Evolutionary conservation across 164 flowering plant species (phyloP), one percentile per base, ranked within the genome.

Genomic region (Vitis labrusca): DNA sequence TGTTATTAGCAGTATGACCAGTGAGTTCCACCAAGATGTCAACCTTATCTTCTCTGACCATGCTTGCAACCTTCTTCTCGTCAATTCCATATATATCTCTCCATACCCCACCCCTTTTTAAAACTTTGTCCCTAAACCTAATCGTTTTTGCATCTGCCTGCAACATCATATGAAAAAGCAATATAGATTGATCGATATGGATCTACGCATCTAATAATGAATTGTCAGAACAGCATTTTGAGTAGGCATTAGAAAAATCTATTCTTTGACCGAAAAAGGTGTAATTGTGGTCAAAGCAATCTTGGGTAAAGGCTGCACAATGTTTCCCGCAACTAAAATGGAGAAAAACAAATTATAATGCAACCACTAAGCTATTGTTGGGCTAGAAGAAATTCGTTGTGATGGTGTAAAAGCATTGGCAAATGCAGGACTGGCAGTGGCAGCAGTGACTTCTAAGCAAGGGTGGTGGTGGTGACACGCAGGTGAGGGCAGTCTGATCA

Each of bases 1-100:
- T 96, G 78, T 96, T 96, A 72, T 96, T 96, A 11, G 99, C 98
- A 49, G 99, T 96, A 79, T 96, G 99, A 59, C 99, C 99, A 63
- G 99, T 93, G 64, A 95, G 95, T 81, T 95, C 99, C 9, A 95
- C 97, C 87, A 95, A 83, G 66, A 95, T 95, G 74, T 95, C 99
- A 71, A 95, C 85, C 71, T 88, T 86, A 78, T 95, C 99, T 67
- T 95, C 98, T 74, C 97, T 87, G 58, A 95, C 94, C 86, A 93
- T 90, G 77, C 76, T 83, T n/a, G 98, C 97, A 59, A 95, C 97
- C 80, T 84, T 93, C 78, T 92, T 93, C 82, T 93, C 99, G 68
- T 93, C 98, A 83, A 91, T 84, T 50, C 99, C 99, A 79, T 92
- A 96, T 49, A 96, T 91, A 76, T 96, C 98, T 78, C 91, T 86